These are phyloP conservation scores for Mercurialis annua DNA, from an alignment of 345 rosid genomes.

Conservation along the genomic window DNA sequence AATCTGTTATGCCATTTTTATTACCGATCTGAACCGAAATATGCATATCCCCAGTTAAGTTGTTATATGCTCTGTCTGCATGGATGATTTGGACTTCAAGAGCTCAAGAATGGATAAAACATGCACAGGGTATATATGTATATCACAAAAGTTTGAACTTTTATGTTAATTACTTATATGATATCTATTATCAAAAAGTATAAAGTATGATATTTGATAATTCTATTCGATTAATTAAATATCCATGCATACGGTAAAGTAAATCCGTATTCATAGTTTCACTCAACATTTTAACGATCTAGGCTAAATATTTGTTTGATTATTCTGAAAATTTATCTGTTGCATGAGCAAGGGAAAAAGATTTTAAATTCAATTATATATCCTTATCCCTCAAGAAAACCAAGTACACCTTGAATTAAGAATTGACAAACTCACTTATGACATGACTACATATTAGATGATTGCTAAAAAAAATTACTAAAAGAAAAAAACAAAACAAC, in stretches of 20 bases:
- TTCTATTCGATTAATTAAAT: too few species aligned
- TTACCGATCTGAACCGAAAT: background rate
- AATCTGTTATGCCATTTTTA: background rate
- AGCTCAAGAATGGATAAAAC: background rate
- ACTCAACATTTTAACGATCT: too few species aligned
- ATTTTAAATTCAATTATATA: background rate
- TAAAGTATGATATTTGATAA: too few species aligned
- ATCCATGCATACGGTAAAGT: too few species aligned
- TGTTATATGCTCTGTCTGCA: background rate
- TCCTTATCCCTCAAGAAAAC: background rate
- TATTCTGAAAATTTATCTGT: background rate
- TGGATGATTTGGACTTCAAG: background rate
- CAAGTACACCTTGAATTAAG: background rate
- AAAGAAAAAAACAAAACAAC: background rate
- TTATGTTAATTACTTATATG: too few species aligned
- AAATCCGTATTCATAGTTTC: too few species aligned
- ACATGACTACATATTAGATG: background rate
- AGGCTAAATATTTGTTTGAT: background rate
- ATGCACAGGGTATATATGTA: too few species aligned
- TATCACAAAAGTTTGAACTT: too few species aligned
- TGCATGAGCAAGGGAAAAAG: background rate
- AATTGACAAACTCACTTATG: slow-evolving; percentile 5
- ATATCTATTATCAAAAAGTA: too few species aligned
- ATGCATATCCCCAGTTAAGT: background rate
- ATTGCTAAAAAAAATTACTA: background rate